These are phyloP conservation scores for Penicillium crystallinum DNA, from an alignment of 495 filamentous ascomycete genomes.

Conservation along the genomic window DNA sequence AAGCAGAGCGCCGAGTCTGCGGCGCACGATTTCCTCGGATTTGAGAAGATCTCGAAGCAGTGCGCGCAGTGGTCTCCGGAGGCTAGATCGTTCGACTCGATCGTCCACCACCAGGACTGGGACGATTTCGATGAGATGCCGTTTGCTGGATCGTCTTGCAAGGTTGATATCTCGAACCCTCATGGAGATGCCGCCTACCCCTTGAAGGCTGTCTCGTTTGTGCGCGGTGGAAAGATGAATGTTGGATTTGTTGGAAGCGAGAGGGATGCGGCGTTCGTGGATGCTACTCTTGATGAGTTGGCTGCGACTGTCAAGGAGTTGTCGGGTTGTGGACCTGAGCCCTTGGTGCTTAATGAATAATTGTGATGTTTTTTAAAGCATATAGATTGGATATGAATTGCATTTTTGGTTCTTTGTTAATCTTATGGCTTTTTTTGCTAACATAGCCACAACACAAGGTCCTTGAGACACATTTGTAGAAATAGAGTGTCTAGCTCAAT, in stretches of 20 bases:
- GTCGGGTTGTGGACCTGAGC: background rate
- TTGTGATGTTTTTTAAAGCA: background rate
- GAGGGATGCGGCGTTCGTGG: conserved; percentile 23
- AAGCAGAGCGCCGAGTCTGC: conserved; percentile 28
- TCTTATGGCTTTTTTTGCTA: background rate
- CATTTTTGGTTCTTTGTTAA: background rate
- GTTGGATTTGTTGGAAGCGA: conserved; percentile 36
- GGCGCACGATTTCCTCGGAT: conserved; percentile 27
- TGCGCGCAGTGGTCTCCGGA: conserved; percentile 22
- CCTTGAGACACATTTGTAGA: too few species aligned
- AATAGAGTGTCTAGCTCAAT: too few species aligned
- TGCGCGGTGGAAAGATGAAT: conserved; percentile 25
- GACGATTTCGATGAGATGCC: conserved; percentile 40
- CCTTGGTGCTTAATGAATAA: conserved; percentile 10
- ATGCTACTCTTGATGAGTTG: conserved; percentile 24
- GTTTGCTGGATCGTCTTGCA: conserved; percentile 28
- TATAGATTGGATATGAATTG: background rate
- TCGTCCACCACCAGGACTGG: conserved; percentile 36
- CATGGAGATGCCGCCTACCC: conserved; percentile 35
- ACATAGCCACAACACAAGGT: too few species aligned
- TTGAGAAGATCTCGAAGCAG: conserved; percentile 24
- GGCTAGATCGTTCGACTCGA: conserved; percentile 20
- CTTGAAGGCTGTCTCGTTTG: conserved; percentile 37
- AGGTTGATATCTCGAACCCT: conserved; percentile 34
- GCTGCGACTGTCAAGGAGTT: conserved; percentile 23